These are phyloP conservation scores for Corylus avellana DNA, from an alignment of 306 rosid species.

Conservation along the genomic window DNA sequence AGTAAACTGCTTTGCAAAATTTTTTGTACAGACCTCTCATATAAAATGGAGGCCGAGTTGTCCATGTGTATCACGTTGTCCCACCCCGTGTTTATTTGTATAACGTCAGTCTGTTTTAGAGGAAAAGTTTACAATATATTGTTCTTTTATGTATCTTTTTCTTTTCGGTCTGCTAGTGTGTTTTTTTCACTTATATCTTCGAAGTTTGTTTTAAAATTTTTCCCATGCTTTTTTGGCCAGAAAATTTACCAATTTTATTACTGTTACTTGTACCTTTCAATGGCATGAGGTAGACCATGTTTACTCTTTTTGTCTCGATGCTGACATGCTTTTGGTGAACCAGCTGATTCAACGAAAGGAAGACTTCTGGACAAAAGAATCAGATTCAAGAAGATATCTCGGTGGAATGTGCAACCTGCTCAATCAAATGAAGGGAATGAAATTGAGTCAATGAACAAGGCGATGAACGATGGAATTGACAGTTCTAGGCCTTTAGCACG, in stretches of 20 bases:
- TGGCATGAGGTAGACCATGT: neutral
- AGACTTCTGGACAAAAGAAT: slow-evolving; percentile 46
- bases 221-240: neutral
- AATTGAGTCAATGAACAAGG: slow-evolving; percentile 24
- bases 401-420: slow-evolving; percentile 66
- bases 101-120: no score
- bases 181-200: neutral
- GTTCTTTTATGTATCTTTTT: no score
- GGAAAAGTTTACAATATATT: no score
- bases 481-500: slow-evolving; percentile 41
- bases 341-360: slow-evolving; percentile 44
- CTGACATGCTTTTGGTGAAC: slow-evolving; percentile 12
- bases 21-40: neutral
- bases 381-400: slow-evolving; percentile 68
- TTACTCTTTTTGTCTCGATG: slow-evolving; percentile 22
- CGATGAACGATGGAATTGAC: slow-evolving; percentile 39
- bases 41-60: neutral
- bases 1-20: neutral
- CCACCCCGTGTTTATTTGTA: no score
- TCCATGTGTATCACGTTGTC: neutral
- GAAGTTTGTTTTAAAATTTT: neutral
- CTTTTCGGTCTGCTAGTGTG: neutral
- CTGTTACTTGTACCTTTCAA: neutral
- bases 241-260: neutral
- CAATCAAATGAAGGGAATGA: slow-evolving; percentile 39